These are phyloP conservation scores for Colletotrichum siamense DNA, from an alignment of 2,329 filamentous ascomycete genomes.

Conservation along the genomic window DNA sequence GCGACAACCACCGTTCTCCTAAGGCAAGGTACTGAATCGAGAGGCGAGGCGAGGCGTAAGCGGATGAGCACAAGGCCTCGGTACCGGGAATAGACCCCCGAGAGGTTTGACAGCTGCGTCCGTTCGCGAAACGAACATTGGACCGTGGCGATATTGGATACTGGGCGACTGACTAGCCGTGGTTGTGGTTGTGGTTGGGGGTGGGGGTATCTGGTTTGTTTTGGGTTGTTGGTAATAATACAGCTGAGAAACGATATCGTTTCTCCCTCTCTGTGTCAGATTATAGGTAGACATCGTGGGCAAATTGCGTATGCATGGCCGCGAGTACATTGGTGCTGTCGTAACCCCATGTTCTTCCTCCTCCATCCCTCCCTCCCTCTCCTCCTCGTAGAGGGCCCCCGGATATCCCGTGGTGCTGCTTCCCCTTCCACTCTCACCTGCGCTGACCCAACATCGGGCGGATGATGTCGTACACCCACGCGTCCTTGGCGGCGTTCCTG, in stretches of 20 bases:
- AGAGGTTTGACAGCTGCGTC: neutral
- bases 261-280: neutral
- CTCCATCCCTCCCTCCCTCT: neutral
- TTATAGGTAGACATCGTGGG: neutral
- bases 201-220: neutral
- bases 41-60: neutral
- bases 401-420: neutral
- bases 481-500: slow-evolving; percentile 31
- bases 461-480: slow-evolving; percentile 47
- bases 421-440: neutral
- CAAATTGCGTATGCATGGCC: neutral
- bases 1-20: neutral
- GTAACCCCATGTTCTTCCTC: neutral
- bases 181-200: neutral
- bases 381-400: neutral
- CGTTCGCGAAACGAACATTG: neutral
- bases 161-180: neutral
- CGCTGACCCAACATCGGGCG: slow-evolving; percentile 33
- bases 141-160: neutral
- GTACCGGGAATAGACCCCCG: neutral
- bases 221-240: neutral
- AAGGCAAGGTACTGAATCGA: neutral
- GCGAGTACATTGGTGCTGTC: neutral
- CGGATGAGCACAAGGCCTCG: neutral
- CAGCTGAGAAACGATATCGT: neutral